Base-by-base conservation (phyloP, 2,329 filamentous ascomycete genomes). In the Diplodia sapinea region DNA sequence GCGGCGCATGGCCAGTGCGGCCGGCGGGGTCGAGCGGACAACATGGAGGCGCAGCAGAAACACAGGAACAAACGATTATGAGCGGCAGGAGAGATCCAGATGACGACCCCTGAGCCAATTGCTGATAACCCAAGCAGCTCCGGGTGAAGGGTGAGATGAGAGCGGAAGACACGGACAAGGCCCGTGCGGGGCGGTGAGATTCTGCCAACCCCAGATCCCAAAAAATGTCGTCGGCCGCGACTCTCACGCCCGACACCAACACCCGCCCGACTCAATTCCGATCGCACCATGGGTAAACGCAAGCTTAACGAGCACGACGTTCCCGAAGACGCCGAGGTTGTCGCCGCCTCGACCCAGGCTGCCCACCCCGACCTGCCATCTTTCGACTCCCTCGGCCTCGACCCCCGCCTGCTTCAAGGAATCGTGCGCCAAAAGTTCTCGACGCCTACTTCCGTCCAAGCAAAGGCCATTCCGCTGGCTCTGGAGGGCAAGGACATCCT, bases 401-500 rank as follows among this genome's bases (percentile, higher is more conserved):
- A 99, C 76, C 82, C 93, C 11, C 89, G 95, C 71, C 83, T 99
- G 36, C 84, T 97, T 40, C 92, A 97, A 82, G 93, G 91, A 66
- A 86, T 98, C 72, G 90, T 90, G 56, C 89, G 91, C 76, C 91
- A 95, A 79, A 89, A 91, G 78, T 98, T 94, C 82, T 85, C 89
- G 70, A 88, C 89, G 68, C 95, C 95, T 15, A 98, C 95, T n/a
- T 86, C 90, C 13, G 91, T 98, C 1, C 95, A 99, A 80, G 86
- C 88, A 51, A 90, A 91, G 79, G 92, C 92, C 1, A 96, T 99
- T 70, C 95, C 95, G 1, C 81, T 97, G 47, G 93, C 92, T 26
- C 83, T 98, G 20, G 88, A 93, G 71, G 94, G 95, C 13, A 90
- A 92, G 75, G 93, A 98, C 83, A 89, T 99, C 57, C 84, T 98